These are phyloP conservation scores for Penicillium odoratum DNA, from an alignment of 495 filamentous ascomycete genomes.

Conservation along the genomic window DNA sequence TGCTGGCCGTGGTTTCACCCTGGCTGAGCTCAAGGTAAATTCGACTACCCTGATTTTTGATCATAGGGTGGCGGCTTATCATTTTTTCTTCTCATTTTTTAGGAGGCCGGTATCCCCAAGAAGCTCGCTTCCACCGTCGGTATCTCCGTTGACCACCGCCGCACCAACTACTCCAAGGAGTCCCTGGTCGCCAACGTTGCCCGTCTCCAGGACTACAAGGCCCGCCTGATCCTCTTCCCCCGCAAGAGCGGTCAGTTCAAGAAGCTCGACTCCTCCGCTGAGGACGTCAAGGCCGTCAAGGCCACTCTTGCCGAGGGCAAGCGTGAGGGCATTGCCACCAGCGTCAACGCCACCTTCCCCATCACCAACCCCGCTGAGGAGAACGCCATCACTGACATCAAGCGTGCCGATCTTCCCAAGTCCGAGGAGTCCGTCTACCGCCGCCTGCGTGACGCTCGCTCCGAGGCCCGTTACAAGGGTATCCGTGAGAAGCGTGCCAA, in stretches of 20 bases:
- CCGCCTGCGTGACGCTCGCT: conserved; percentile 80
- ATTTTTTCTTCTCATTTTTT: conserved; percentile 15
- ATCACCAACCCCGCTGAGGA: conserved; percentile 63
- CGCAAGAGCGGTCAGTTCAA: conserved; percentile 90
- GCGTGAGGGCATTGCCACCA: conserved; percentile 54
- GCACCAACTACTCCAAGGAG: conserved; percentile 94
- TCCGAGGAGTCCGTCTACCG: conserved; percentile 80
- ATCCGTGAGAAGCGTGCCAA: conserved; percentile 89
- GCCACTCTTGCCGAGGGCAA: conserved; percentile 50
- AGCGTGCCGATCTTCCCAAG: conserved; percentile 75
- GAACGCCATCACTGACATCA: conserved; percentile 71
- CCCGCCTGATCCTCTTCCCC: conserved; percentile 94
- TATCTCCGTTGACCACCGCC: conserved; percentile 94
- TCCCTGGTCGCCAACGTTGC: conserved; percentile 89
- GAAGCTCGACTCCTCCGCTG: conserved; percentile 81
- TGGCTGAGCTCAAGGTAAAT: conserved; percentile 94
- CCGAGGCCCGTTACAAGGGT: conserved; percentile 77
- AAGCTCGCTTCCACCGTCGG: conserved; percentile 92
- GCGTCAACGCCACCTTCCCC: conserved; percentile 60
- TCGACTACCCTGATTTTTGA: conserved; percentile 5
- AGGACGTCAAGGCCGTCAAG: conserved; percentile 79
- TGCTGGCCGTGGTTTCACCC: conserved; percentile 94
- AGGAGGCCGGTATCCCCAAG: conserved; percentile 96
- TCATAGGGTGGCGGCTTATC: conserved; percentile 4
- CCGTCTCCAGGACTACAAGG: conserved; percentile 94